Conservation (phyloP, 2,329 filamentous ascomycete species). For the Amphichorda felina region DNA sequence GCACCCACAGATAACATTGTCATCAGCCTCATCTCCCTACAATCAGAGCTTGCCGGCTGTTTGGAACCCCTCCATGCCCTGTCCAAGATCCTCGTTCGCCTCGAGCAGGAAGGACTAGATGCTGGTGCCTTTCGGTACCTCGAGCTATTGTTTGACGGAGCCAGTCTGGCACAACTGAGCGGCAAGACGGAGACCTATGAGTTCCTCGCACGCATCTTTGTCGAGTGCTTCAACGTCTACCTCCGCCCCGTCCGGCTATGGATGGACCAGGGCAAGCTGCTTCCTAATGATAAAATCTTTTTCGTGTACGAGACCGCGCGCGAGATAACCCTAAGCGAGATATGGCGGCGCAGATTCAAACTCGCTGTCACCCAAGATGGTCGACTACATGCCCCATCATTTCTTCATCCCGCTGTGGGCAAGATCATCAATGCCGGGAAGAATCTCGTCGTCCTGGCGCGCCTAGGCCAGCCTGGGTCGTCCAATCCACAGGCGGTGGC, state of each 20-base stretch:
- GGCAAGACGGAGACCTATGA: conserved; percentile 50
- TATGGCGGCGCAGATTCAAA: conserved; percentile 69
- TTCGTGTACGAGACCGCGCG: conserved; percentile 55
- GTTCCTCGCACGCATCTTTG: conserved; percentile 58
- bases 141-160: conserved; percentile 63
- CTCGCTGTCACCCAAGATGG: conserved; percentile 51
- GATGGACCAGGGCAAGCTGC: conserved; percentile 71
- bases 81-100: conserved; percentile 46
- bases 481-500: conserved; percentile 7
- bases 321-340: conserved; percentile 38
- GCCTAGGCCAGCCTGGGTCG: conserved; percentile 36
- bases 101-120: conserved; percentile 35
- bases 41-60: conserved; percentile 40
- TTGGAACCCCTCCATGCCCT: conserved; percentile 47
- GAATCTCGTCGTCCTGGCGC: conserved; percentile 72
- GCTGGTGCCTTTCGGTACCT: conserved; percentile 58
- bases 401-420: conserved; percentile 55
- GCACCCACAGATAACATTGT: conserved; percentile 37
- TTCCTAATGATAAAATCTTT: conserved; percentile 55
- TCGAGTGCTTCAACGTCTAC: conserved; percentile 74
- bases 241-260: conserved; percentile 67
- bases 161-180: conserved; percentile 56
- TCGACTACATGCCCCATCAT: conserved; percentile 56
- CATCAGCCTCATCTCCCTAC: conserved; percentile 53
- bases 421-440: conserved; percentile 84